Evolutionary conservation across 2,329 filamentous ascomycete genomes (phyloP).

Genomic region (Rutstroemia sp.): DNA sequence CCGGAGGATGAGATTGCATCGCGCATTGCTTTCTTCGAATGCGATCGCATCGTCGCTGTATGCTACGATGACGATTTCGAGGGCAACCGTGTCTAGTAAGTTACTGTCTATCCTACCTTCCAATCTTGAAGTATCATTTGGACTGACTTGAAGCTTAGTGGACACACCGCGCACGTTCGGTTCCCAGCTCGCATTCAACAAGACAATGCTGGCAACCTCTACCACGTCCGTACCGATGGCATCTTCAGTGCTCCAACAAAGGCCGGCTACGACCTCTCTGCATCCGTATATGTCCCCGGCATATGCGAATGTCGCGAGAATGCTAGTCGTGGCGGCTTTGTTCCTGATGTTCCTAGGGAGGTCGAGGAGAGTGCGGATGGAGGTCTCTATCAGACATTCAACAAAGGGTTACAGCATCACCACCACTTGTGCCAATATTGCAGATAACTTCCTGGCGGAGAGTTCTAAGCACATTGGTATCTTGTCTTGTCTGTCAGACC

Average conservation of each 20-base stretch:
- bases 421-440: not conserved
- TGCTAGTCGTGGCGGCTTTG: no score
- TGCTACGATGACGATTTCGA: no score
- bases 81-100: no score
- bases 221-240: not conserved
- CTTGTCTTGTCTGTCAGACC: not conserved
- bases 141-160: not conserved
- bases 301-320: not conserved
- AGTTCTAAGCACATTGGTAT: not conserved
- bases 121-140: no score
- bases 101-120: no score
- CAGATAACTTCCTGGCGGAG: not conserved
- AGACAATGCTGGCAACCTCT: not conserved
- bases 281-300: not conserved
- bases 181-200: not conserved
- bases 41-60: no score
- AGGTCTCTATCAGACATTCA: no score
- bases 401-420: no score
- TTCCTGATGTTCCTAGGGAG: no score
- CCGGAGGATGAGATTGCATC: not conserved
- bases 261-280: no score
- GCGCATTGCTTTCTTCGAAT: not conserved
- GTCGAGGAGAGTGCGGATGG: no score
- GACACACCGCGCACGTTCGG: not conserved
- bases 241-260: not conserved